Evolutionary conservation across 2,329 filamentous ascomycete genomes (phyloP).

Genomic region (Cadophora malorum): DNA sequence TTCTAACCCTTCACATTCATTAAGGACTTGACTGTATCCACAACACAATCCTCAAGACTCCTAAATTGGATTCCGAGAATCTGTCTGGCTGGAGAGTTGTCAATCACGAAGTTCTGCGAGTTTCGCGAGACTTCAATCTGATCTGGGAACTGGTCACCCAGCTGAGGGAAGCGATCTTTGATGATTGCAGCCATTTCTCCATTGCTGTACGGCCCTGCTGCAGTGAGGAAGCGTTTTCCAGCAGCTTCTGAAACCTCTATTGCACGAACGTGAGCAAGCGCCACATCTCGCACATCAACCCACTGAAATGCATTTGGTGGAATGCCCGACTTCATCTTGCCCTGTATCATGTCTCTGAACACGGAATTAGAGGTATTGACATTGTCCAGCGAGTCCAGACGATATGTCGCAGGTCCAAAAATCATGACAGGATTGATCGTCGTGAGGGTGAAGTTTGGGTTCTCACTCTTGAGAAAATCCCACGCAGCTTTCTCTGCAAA

Average conservation of each 20-base stretch:
- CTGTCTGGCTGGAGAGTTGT: neutral
- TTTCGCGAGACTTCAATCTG: neutral
- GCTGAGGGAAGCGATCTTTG: too few species aligned
- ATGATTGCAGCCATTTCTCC: neutral
- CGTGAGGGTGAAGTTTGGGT: neutral
- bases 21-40: too few species aligned
- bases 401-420: neutral
- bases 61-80: neutral
- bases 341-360: neutral
- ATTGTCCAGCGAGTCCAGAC: neutral
- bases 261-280: neutral
- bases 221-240: neutral
- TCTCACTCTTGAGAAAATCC: neutral
- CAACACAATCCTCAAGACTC: too few species aligned
- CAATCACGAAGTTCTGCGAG: neutral
- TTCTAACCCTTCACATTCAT: too few species aligned
- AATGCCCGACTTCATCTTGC: neutral
- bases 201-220: neutral
- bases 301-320: neutral
- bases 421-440: neutral
- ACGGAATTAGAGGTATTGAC: neutral
- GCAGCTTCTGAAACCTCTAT: neutral
- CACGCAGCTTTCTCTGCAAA: neutral
- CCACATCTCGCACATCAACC: neutral
- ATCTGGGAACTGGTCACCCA: neutral